phyloP scores from a whole-genome alignment of 345 rosid species.

The Boechera stricta region DNA sequence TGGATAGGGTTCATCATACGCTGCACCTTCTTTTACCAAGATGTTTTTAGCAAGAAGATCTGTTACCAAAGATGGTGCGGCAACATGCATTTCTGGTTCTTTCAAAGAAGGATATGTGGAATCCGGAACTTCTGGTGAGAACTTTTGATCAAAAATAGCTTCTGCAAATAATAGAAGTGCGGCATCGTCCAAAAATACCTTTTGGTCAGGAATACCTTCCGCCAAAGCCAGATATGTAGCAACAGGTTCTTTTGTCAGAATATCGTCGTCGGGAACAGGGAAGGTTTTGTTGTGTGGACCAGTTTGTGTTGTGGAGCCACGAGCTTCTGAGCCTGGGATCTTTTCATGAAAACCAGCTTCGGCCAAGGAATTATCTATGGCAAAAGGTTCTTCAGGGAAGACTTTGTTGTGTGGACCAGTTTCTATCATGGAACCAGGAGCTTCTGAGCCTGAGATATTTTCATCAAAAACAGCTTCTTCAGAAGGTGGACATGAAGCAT shows the following conservation, averaged over 20 bases:
- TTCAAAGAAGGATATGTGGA: constrained; percentile 9
- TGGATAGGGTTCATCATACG: constrained; percentile 39
- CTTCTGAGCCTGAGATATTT: constrained; percentile 13
- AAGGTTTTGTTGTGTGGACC: background rate
- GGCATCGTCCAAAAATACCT: constrained; percentile 46
- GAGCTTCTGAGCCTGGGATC: constrained; percentile 21
- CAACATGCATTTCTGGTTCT: constrained; percentile 29
- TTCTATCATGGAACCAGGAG: constrained; percentile 10
- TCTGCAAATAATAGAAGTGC: constrained; percentile 47
- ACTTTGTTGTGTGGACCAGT: background rate
- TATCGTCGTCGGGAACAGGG: constrained; percentile 11
- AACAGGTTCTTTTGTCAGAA: constrained; percentile 34
- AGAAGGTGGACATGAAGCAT: background rate
- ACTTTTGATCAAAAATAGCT: constrained; percentile 45
- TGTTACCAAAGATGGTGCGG: constrained; percentile 20
- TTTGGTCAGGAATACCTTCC: constrained; percentile 45
- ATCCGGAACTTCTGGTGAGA: constrained; percentile 45
- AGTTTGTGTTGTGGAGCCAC: constrained; percentile 2
- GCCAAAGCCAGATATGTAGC: constrained; percentile 39
- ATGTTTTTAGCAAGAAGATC: constrained; percentile 21
- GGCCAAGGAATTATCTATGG: background rate
- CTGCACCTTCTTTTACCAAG: constrained; percentile 18
- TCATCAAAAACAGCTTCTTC: constrained; percentile 16
- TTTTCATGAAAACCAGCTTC: constrained; percentile 7
- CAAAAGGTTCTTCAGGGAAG: constrained; percentile 21